Evolutionary conservation across 768 basidiomycete species (phyloP).

Genomic region (Pleurotus eryngii): DNA sequence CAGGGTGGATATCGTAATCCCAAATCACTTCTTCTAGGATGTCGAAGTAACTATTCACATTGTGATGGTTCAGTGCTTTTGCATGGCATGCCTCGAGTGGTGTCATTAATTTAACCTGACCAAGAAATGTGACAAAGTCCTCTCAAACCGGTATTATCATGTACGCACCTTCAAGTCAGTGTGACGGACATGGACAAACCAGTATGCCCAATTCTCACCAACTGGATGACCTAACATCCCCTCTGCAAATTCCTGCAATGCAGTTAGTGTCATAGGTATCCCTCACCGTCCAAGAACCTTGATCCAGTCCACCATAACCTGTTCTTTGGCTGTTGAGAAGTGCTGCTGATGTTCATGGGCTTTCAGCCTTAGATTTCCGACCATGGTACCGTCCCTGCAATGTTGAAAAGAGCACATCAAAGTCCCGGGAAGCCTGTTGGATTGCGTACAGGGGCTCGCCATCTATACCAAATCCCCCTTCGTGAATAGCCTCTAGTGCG

Average conservation of each 20-base stretch:
- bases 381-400: constrained; percentile 14
- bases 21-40: constrained; percentile 14
- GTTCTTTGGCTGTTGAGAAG: constrained; percentile 19
- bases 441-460: too few species aligned
- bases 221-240: constrained; percentile 14
- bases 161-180: background rate
- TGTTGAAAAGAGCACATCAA: constrained; percentile 12
- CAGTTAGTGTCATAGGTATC: constrained; percentile 16
- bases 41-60: constrained; percentile 16
- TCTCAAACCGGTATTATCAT: constrained; percentile 12
- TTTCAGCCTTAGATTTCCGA: constrained; percentile 7
- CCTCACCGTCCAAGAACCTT: constrained; percentile 18
- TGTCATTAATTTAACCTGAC: constrained; percentile 13
- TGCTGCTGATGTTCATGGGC: constrained; percentile 16
- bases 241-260: constrained; percentile 13
- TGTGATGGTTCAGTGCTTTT: constrained; percentile 14
- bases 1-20: constrained; percentile 14
- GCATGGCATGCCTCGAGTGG: constrained; percentile 24
- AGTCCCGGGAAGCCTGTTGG: too few species aligned
- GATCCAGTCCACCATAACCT: constrained; percentile 21
- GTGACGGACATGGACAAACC: constrained; percentile 1
- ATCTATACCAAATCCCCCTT: background rate
- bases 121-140: constrained; percentile 14
- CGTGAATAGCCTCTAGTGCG: constrained; percentile 11
- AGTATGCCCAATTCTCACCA: constrained; percentile 9